Evolutionary conservation across 208 protist genomes (phyloP), one percentile per base, ranked within the genome.

Genomic region (Crithidia bombi): DNA sequence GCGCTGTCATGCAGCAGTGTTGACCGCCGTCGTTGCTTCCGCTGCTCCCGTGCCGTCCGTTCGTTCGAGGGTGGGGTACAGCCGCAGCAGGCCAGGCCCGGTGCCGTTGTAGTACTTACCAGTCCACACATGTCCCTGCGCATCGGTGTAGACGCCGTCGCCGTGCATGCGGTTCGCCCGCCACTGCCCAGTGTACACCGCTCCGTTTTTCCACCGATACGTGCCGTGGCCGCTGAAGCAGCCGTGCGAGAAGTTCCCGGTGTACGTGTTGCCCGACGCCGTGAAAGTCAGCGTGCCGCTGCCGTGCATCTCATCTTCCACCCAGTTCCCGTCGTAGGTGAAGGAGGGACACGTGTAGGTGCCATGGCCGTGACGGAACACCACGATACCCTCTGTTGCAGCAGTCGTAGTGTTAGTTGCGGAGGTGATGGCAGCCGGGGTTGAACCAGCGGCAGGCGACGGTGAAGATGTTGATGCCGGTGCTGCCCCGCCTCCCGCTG

Each of bases 291-390:
- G 71, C 17, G 63, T 51, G 11, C 92, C 94, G 21, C 65, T 49
- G 23, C 94, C 94, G 58, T 97, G 73, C 84, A 94, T 94, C 63
- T 83, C 87, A 63, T 97, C 92, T 56, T 92, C 83, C 6, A 59
- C 28, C 94, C 94, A 97, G 4, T 93, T 59, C 7, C 94, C 94
- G 6, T 76, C 75, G 78, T 97, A 96, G 54, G 61, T 76, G 47
- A 95, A 79, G n/a, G 73, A 52, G 4, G 81, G 85, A 54, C 85
- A 89, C n/a, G 50, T 79, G 74, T 90, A 95, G 21, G 79, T 85
- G 49, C 90, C 90, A 44, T 72, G 76, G 52, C 90, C 90, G 55
- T 95, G 90, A 5, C 90, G 90, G 50, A 72, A 88, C 17, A 85
- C 51, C 32, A 52, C 55, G 12, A 39, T 38, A 10, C 66, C 65